Percentiles rank a stretch among this genome's conserved stretches.
phyloP scores from a whole-genome alignment of 306 rosid genomes.

The Vachellia pachyceras region DNA sequence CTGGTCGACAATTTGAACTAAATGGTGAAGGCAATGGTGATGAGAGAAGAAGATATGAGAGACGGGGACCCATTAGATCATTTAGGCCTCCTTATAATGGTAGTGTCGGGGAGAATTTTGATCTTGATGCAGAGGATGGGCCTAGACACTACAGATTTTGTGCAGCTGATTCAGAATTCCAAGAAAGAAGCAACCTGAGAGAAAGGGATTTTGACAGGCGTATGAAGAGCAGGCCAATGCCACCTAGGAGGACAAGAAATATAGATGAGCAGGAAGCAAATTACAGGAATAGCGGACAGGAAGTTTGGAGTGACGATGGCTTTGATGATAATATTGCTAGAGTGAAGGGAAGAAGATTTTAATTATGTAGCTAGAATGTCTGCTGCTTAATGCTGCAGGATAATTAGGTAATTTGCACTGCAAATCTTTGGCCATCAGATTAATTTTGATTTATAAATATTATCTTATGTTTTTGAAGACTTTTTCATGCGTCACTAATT shows the following conservation, averaged over 20 bases:
- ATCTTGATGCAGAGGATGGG: slow-evolving; percentile 50
- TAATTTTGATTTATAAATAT: slow-evolving; percentile 21
- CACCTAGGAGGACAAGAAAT: slow-evolving; percentile 55
- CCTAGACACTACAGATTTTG: slow-evolving; percentile 57
- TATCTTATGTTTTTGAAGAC: slow-evolving; percentile 3
- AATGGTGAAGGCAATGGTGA: slow-evolving; percentile 54
- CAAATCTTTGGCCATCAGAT: slow-evolving; percentile 27
- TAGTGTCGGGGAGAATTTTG: slow-evolving; percentile 55
- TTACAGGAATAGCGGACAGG: slow-evolving; percentile 52
- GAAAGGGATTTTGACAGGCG: slow-evolving; percentile 61
- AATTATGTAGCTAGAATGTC: slow-evolving; percentile 7
- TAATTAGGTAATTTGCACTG: slow-evolving; percentile 21
- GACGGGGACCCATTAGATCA: slow-evolving; percentile 57
- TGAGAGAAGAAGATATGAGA: slow-evolving; percentile 63
- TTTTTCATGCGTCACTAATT: slow-evolving; percentile 22
- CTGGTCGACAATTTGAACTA: slow-evolving; percentile 60
- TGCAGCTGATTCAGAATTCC: slow-evolving; percentile 54
- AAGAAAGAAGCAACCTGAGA: slow-evolving; percentile 61
- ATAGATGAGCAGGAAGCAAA: slow-evolving; percentile 58
- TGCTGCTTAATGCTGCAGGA: slow-evolving; percentile 12
- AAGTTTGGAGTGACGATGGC: slow-evolving; percentile 55
- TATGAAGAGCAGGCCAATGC: slow-evolving; percentile 56
- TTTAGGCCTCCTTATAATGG: slow-evolving; percentile 56
- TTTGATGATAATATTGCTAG: slow-evolving; percentile 41
- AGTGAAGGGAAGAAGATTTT: slow-evolving; percentile 60